A percentile compares a stretch with the other conserved stretches of the same genome.
Conservation (phyloP, 768 basidiomycete genomes). For the Peribolospora kevripleyi region DNA sequence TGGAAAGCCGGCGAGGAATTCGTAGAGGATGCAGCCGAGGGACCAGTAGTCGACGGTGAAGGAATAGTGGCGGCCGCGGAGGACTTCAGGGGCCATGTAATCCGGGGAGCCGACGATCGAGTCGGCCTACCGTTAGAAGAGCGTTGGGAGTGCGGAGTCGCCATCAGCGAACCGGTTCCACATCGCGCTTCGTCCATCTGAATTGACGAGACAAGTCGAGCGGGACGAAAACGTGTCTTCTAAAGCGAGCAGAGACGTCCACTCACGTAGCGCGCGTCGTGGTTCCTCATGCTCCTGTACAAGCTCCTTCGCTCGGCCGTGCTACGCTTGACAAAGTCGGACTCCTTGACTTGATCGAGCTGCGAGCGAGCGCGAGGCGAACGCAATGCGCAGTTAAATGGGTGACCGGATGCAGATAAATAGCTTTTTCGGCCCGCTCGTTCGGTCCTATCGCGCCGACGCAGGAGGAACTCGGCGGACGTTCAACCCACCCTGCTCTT, state of each 20-base stretch:
- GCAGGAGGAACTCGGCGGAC: no score
- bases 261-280: conserved; percentile 52
- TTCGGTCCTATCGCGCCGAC: no score
- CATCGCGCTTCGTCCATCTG: no score
- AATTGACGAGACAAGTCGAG: no score
- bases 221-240: no score
- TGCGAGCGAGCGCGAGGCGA: conserved; percentile 17
- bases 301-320: conserved; percentile 85
- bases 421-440: background rate
- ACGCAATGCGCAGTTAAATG: background rate
- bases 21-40: conserved; percentile 90
- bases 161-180: background rate
- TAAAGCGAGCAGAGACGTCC: no score
- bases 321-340: conserved; percentile 63
- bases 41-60: conserved; percentile 98
- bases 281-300: conserved; percentile 71
- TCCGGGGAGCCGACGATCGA: conserved; percentile 95
- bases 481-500: conserved; percentile 48
- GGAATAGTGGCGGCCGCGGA: conserved; percentile 80
- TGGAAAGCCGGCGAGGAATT: conserved; percentile 87
- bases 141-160: background rate
- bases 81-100: conserved; percentile 67
- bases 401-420: background rate
- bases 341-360: conserved; percentile 93
- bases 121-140: conserved; percentile 32